These are phyloP conservation scores for Collybiopsis luxurians DNA, from an alignment of 768 basidiomycete species.

Conservation along the genomic window DNA sequence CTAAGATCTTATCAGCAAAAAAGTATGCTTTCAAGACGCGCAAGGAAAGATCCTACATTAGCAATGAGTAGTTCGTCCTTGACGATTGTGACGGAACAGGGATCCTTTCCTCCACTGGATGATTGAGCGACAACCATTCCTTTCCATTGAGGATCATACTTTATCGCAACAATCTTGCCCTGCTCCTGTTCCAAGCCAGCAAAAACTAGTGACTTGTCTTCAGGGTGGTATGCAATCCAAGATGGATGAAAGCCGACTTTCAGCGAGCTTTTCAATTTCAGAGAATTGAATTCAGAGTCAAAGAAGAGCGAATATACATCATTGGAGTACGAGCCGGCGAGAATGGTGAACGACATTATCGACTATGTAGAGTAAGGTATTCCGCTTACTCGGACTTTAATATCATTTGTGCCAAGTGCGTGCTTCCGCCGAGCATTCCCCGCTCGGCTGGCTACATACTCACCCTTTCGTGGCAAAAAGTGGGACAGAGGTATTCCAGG, in stretches of 20 bases:
- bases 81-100: constrained; percentile 61
- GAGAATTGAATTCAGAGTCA: constrained; percentile 42
- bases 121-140: constrained; percentile 48
- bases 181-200: constrained; percentile 64
- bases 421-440: too few species aligned
- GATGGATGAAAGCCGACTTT: constrained; percentile 65
- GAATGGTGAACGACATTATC: constrained; percentile 31
- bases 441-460: not conserved
- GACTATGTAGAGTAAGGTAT: not conserved
- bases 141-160: constrained; percentile 50
- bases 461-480: not conserved
- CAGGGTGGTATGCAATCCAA: constrained; percentile 68
- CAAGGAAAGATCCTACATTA: constrained; percentile 54
- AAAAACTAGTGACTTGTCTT: constrained; percentile 56
- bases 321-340: constrained; percentile 65
- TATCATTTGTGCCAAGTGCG: too few species aligned
- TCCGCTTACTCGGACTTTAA: too few species aligned
- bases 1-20: constrained; percentile 31
- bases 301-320: constrained; percentile 64
- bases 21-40: not conserved
- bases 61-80: constrained; percentile 60
- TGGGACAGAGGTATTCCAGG: not conserved
- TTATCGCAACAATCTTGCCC: constrained; percentile 62
- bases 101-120: constrained; percentile 56
- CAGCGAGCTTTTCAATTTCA: constrained; percentile 44